These are phyloP conservation scores for Emergomyces pasteurianus DNA, from an alignment of 2,329 filamentous ascomycete species.

Conservation along the genomic window DNA sequence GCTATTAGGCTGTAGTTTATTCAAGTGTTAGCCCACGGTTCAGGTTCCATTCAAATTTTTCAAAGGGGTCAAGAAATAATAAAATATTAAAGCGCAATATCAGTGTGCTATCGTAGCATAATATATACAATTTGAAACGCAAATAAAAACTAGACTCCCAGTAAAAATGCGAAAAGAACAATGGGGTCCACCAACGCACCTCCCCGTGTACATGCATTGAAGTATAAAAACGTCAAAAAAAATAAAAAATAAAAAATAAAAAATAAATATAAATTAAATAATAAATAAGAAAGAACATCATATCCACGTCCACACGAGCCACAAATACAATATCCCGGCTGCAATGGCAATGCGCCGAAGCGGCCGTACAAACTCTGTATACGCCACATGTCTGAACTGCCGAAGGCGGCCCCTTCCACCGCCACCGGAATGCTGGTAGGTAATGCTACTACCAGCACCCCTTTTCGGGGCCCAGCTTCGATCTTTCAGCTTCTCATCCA, in stretches of 20 bases:
- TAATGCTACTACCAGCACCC: not conserved
- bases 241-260: too few relatives aligned
- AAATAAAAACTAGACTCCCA: not conserved
- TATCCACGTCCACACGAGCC: constrained; percentile 54
- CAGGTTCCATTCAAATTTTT: not conserved
- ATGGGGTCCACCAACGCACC: not conserved
- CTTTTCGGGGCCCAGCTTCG: constrained; percentile 6
- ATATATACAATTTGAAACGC: not conserved
- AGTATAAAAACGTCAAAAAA: constrained; percentile 6
- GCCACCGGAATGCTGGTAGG: constrained; percentile 8
- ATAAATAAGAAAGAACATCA: not conserved
- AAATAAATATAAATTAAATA: too few relatives aligned
- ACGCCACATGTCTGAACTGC: constrained; percentile 33
- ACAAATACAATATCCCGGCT: constrained; percentile 53
- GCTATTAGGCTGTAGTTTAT: too few relatives aligned
- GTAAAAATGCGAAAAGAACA: not conserved
- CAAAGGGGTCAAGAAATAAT: not conserved
- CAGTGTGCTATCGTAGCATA: not conserved
- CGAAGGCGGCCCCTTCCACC: constrained; percentile 19
- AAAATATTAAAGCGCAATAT: not conserved
- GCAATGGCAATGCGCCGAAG: constrained; percentile 53
- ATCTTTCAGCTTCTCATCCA: constrained; percentile 21
- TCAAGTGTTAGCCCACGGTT: too few relatives aligned
- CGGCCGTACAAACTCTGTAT: constrained; percentile 50
- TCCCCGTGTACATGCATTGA: not conserved